Evolutionary conservation across 495 filamentous ascomycete species (phyloP), one percentile per base, ranked within the genome.

Genomic region (Polyplosphaeria fusca): DNA sequence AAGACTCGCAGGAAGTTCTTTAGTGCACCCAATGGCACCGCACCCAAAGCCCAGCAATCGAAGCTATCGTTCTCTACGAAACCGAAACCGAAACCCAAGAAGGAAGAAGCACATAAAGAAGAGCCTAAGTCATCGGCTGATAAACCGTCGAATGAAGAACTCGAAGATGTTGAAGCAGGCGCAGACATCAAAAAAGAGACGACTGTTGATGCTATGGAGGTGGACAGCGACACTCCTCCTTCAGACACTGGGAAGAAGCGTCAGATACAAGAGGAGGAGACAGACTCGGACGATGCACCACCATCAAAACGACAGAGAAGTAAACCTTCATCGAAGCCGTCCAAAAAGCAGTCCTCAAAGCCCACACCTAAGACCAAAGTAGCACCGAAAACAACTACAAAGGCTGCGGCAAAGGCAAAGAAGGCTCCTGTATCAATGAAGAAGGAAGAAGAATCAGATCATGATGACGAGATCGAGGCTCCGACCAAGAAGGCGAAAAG

Each of bases 11-110:
- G 86, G 37, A 86, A 85, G 65, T 90, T 89, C 76, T 89, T 90
- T 66, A 77, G 76, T 24, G 71, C 78, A 46, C 73, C 76, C 2
- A 78, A 79, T 64, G 81, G 79, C 26, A 67, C 73, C 2, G 79
- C 77, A 38, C 58, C 74, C 3, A 77, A 79, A 5, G 78, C 79
- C 25, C 83, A 87, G 69, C 90, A 95, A 71, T 84, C 88, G 1
- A 93, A 83, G 38, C 72, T 90, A 16, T 58, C 84, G 1, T 89
- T 90, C 60, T 77, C 79, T 5, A 76, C 78, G 9, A 82, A 78
- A 61, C 54, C 75, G 22, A 72, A 67, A 45, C n/a, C n/a, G n/a
- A 26, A 45, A n/a, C 40, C 20, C 41, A 65, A 56, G 11, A 53
- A 55, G 25, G 46, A 46, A 14, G 20, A 55, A 27, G 47, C 13